Evolutionary conservation across 306 rosid species (phyloP).

Genomic region (Gynostemma pentaphyllum): DNA sequence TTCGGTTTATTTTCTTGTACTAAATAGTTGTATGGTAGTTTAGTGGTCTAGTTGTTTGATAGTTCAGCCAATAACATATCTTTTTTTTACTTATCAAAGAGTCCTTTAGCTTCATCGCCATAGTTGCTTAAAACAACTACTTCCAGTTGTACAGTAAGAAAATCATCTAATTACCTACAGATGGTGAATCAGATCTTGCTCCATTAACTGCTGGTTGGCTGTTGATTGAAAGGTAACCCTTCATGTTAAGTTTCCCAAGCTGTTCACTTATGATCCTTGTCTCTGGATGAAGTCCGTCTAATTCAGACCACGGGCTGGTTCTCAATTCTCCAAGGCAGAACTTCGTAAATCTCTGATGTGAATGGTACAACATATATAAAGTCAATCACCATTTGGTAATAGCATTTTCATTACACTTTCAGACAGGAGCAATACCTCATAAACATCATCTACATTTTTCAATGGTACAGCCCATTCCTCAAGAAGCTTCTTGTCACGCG

Average conservation of each 20-base stretch:
- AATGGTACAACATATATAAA: neutral
- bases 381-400: neutral
- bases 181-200: conserved; percentile 72
- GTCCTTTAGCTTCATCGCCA: neutral
- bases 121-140: neutral
- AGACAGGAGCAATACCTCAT: conserved; percentile 42
- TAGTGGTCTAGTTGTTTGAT: too few species aligned
- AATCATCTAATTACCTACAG: conserved; percentile 51
- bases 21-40: too few species aligned
- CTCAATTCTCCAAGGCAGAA: conserved; percentile 81
- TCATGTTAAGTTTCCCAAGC: conserved; percentile 51
- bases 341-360: conserved; percentile 62
- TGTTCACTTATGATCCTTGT: conserved; percentile 71
- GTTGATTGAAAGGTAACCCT: conserved; percentile 89
- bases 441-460: conserved; percentile 59
- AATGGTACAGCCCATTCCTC: conserved; percentile 92
- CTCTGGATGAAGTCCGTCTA: conserved; percentile 94
- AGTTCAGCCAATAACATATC: too few species aligned
- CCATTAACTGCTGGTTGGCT: conserved; percentile 96
- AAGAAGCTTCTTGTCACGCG: conserved; percentile 74
- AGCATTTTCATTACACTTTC: neutral
- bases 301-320: conserved; percentile 94
- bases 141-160: neutral
- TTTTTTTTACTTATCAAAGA: neutral
- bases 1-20: too few species aligned